Evolutionary conservation across 768 basidiomycete species (phyloP).

Genomic region (Russula abietina): DNA sequence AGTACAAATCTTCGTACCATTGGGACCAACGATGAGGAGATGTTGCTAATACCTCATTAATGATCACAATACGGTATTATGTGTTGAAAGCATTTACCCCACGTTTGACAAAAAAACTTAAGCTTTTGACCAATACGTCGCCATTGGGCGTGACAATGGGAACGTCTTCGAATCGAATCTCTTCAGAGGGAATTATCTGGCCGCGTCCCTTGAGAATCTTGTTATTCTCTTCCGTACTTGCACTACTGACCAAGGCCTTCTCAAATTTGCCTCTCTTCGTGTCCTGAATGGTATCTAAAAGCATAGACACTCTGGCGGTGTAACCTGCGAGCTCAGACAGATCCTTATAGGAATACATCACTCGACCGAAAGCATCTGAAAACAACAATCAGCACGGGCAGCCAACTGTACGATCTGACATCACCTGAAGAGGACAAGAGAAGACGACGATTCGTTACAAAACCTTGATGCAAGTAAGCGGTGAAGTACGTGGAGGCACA

Average conservation of each 20-base stretch:
- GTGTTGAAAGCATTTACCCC: slow-evolving; percentile 48
- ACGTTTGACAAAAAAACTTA: slow-evolving; percentile 86
- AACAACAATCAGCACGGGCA: slow-evolving; percentile 2
- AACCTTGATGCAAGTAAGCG: slow-evolving; percentile 45
- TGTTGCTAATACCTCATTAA: slow-evolving; percentile 55
- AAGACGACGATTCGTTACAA: slow-evolving; percentile 92
- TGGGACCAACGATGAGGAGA: slow-evolving; percentile 88
- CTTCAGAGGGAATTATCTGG: slow-evolving; percentile 72
- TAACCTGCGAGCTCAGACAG: slow-evolving; percentile 94
- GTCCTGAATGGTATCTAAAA: slow-evolving; percentile 88
- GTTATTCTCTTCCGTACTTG: slow-evolving; percentile 64
- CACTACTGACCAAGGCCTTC: slow-evolving; percentile 78
- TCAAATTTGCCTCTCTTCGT: slow-evolving; percentile 79
- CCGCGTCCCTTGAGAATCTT: slow-evolving; percentile 74
- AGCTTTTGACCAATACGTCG: slow-evolving; percentile 75
- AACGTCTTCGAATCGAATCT: slow-evolving; percentile 88
- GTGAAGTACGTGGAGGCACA: neutral
- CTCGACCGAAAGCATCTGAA: slow-evolving; percentile 85
- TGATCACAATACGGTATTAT: neutral
- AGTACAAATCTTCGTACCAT: slow-evolving; percentile 45
- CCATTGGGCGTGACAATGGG: slow-evolving; percentile 97
- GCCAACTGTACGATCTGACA: slow-evolving; percentile 12
- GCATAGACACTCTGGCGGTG: slow-evolving; percentile 81
- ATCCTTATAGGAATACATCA: slow-evolving; percentile 98
- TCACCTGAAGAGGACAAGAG: slow-evolving; percentile 79